Evolutionary conservation across 805 yeast genomes (phyloP), one percentile per base, ranked within the genome.

Genomic region (Candida loeiensis): DNA sequence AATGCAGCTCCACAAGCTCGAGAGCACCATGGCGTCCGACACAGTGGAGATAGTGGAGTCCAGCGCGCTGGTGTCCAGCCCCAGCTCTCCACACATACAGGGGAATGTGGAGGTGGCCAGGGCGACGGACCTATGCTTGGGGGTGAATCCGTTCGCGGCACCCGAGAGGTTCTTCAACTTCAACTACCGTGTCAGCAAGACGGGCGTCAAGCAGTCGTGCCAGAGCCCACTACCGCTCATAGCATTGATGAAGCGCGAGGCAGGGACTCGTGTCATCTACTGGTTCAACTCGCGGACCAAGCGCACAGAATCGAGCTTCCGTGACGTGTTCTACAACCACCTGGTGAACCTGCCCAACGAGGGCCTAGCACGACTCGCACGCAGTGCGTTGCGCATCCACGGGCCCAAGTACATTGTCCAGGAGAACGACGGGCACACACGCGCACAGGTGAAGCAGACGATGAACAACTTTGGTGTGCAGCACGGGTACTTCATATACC

Each of bases 241-340:
- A 12, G 47, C 40, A 19, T 33, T 51, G 34, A 48, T 53, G 34
- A 48, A 52, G 35, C 50, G 49, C 35, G 58, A 55, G 16, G 49
- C 51, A 3, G 55, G 55, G 4, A 39, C 46, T 7, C 31, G 37
- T 16, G 26, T 47, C 5, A 48, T 47, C 30, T 53, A 56, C 52
- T 37, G 40, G 38, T 41, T 24, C 32, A 37, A n/a, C 41, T 46
- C 18, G 24, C 13, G 25, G 26, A 35, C 9, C 40, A 45, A 19
- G 39, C 44, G 22, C 18, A 44, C 19, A 33, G 40, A 31, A 20
- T 19, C 26, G 14, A 16, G 27, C 19, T 30, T 39, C 18, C 31
- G 32, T 9, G 36, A 28, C 9, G 36, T 36, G 2, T 32, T 39
- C 30, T 32, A 32, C 15, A 37, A 38, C 16, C 37, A 35, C 44